phyloP scores from a whole-genome alignment of 2,329 filamentous ascomycete species.

The Colletotrichum melonis region DNA sequence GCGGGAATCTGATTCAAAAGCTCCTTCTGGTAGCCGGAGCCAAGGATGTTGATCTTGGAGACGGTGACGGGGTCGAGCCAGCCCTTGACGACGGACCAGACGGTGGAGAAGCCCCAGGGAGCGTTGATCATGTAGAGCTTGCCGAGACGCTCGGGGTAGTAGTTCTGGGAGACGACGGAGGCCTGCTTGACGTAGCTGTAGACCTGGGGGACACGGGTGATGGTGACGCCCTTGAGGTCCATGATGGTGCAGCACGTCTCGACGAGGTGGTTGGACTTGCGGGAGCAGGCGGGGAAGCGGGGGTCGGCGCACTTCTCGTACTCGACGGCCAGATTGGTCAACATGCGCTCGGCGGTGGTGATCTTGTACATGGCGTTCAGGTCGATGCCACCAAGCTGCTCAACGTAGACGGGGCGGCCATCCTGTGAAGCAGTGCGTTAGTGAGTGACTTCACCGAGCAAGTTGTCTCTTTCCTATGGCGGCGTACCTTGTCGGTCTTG shows the following conservation, averaged over 20 bases:
- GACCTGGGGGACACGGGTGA: slow-evolving; percentile 83
- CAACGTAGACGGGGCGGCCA: slow-evolving; percentile 96
- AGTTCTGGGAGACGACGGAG: slow-evolving; percentile 94
- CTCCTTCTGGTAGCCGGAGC: slow-evolving; percentile 83
- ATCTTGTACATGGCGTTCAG: slow-evolving; percentile 91
- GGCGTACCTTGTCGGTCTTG: slow-evolving; percentile 84
- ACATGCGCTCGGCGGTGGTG: slow-evolving; percentile 92
- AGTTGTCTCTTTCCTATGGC: not conserved
- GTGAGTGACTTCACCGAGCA: not conserved
- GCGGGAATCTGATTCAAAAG: slow-evolving; percentile 85
- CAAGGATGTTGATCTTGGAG: slow-evolving; percentile 93
- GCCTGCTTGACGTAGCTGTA: slow-evolving; percentile 89
- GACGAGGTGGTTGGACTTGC: slow-evolving; percentile 87
- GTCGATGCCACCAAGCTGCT: slow-evolving; percentile 94
- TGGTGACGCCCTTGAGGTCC: slow-evolving; percentile 94
- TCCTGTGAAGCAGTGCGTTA: slow-evolving; percentile 67
- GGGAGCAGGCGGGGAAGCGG: slow-evolving; percentile 92
- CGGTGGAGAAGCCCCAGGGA: slow-evolving; percentile 91
- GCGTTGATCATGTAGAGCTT: slow-evolving; percentile 98
- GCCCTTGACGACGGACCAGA: slow-evolving; percentile 88
- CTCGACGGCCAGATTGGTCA: slow-evolving; percentile 95
- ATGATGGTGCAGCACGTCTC: slow-evolving; percentile 99
- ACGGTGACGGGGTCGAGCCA: slow-evolving; percentile 98
- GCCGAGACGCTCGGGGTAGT: slow-evolving; percentile 97
- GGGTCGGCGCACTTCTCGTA: slow-evolving; percentile 97